Base-by-base conservation (phyloP, 2,329 filamentous ascomycete genomes). In the Bimuria novae-zelandiae region DNA sequence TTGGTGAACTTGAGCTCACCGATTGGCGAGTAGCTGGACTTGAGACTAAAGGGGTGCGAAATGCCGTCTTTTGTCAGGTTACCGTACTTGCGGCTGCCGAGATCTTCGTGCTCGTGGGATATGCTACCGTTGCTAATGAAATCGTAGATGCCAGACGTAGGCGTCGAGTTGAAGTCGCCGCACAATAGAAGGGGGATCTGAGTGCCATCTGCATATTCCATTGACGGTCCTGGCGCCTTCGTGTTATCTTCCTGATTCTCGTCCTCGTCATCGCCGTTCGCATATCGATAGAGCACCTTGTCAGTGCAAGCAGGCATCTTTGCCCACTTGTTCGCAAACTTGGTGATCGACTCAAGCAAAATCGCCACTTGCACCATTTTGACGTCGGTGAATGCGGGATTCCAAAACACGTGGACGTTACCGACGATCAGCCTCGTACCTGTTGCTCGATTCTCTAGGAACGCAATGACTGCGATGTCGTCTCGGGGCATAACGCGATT, bases 401-500 rank as follows among this genome's bases (percentile, higher is more conserved):
- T 92, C 94, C 94, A 99, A 67, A 91, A 95, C 47, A 97, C 81
- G 79, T 99, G 94, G 4, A 90, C 90, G 69, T 97, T 97, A 62
- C 91, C 91, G 30, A 97, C 86, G 58, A 99, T 96, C 67, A 97
- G 79, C 51, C 94, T 87, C 12, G 91, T 87, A n/a, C 94, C 94
- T 0, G 93, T 97, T 55, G 84, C 79, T 32, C 93, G 86, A 67
- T 96, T 97, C 75, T 99, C 94, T 57, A 99, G 85, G 79, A 97
- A 96, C 51, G 89, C 86, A 42, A 96, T 85, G 42, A 96, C 88
- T 14, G 89, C 94, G 73, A 99, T 96, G 71, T 97, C 93, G 80
- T 99, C 94, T 76, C 94, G 91, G 56, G 93, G 92, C 94, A 97
- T 97, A 55, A 99, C 89, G 23, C 94, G 89, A 73, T 99, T 99